phyloP scores from a whole-genome alignment of 148 eudicot genomes.

The Talinum fruticosum region DNA sequence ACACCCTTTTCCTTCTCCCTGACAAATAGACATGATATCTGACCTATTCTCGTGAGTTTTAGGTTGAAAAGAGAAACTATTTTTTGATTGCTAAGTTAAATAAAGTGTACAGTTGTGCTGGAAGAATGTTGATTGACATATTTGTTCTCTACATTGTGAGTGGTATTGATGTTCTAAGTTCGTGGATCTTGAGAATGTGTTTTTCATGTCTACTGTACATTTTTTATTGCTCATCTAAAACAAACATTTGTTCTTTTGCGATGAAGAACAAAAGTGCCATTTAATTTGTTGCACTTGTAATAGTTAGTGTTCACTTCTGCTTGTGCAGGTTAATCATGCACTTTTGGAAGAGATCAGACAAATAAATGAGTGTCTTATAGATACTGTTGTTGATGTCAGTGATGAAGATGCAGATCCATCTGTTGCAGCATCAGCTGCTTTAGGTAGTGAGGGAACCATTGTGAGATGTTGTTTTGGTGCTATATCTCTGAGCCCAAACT shows the following conservation, averaged over 20 bases:
- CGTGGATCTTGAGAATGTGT: neutral
- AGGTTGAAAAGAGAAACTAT: neutral
- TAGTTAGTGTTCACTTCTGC: too few species aligned
- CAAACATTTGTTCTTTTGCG: neutral
- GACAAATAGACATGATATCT: neutral
- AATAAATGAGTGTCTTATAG: conserved; percentile 77
- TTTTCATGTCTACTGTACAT: neutral
- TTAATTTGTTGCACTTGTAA: neutral
- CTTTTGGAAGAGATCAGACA: conserved; percentile 82
- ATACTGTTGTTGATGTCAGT: conserved; percentile 72
- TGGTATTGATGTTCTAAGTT: neutral
- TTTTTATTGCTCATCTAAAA: neutral
- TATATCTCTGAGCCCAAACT: conserved; percentile 73
- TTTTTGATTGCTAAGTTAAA: neutral
- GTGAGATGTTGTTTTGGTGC: conserved; percentile 78
- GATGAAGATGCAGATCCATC: conserved; percentile 62
- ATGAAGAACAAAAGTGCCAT: neutral
- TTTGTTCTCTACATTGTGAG: too few species aligned
- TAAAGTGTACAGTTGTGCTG: too few species aligned
- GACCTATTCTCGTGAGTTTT: neutral
- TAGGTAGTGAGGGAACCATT: conserved; percentile 68
- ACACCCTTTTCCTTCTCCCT: neutral
- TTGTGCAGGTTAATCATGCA: conserved; percentile 64
- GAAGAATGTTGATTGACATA: too few species aligned
- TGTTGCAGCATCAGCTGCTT: conserved; percentile 42